Base-by-base conservation (phyloP, 83 land plant genomes). In the Picea mariana region DNA sequence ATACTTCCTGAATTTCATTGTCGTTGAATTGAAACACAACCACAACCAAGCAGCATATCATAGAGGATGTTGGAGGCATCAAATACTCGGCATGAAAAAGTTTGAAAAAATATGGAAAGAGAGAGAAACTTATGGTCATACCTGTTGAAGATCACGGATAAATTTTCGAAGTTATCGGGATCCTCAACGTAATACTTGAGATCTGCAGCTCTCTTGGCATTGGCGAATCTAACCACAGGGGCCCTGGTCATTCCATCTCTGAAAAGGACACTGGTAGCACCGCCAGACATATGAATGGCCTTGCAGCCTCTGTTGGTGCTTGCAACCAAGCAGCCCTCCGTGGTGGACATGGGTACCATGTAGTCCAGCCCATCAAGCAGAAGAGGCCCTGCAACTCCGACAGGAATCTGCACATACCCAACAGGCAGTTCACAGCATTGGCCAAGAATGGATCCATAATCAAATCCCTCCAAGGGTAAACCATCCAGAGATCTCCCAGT, bases 371-470 rank as follows among this genome's bases (percentile, higher is more conserved):
- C 98, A 81, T 94, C 88, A 1, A 95, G 89, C 80, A 93, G 23
- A 71, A 95, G 82, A 63, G 97, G 97, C 11, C 97, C 98, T 16
- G 93, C 96, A 38, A 93, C 89, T 58, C 98, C 98, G 67, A 95
- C 95, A 16, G 98, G 98, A 80, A 95, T 79, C 86, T 93, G 95
- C 62, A 95, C 93, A 76, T 87, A 92, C 0, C 98, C 98, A 0
- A 95, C 87, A 55, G 92, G 95, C 92, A 91, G 84, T 87, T 95
- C 98, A 58, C 96, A 95, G 93, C 98, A 93, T 84, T 95, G 96
- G 20, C 96, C 96, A 20, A 89, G 38, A 59, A 95, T 89, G 52
- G 94, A 86, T n/a, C 64, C 84, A 63, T 95, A 95, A 75, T 95
- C 90, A 27, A 95, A 87, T 58, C 98, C 98, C 3, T 88, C 88